Conservation (phyloP, 768 basidiomycete species). For the Calvatia gigantea region DNA sequence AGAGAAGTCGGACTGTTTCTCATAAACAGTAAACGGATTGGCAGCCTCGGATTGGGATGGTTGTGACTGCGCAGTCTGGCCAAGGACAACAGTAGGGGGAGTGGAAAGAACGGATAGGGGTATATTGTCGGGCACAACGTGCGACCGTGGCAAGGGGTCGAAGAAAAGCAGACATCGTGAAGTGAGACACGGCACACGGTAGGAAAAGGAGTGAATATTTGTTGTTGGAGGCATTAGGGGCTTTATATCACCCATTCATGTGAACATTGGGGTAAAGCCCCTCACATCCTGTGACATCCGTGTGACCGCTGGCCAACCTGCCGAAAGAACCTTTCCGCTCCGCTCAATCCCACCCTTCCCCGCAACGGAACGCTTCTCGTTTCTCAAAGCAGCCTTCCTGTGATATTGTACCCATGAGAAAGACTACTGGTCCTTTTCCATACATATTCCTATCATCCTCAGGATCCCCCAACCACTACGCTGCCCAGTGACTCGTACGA, state of each 20-base stretch:
- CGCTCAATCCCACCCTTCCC: no score
- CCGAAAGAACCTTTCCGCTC: no score
- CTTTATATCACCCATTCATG: conserved; percentile 17
- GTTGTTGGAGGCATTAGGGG: neutral
- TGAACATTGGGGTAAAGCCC: conserved; percentile 24
- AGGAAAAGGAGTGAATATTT: conserved; percentile 2
- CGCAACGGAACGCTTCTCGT: neutral
- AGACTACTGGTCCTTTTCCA: neutral
- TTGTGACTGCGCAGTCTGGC: conserved; percentile 30
- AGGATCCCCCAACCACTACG: conserved; percentile 3
- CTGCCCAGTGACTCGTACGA: conserved; percentile 3
- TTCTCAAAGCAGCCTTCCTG: neutral
- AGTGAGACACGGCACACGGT: conserved; percentile 12
- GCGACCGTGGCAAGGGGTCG: conserved; percentile 22
- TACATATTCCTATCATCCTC: neutral
- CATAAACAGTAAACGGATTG: conserved; percentile 41
- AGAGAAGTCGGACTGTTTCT: conserved; percentile 56
- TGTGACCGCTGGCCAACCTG: no score
- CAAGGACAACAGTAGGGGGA: conserved; percentile 56
- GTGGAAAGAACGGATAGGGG: conserved; percentile 52
- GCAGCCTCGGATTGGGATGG: conserved; percentile 47
- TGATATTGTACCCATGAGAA: neutral
- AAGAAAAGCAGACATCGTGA: conserved; percentile 28
- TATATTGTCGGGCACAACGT: conserved; percentile 18
- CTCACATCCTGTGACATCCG: neutral